These are phyloP conservation scores for Metschnikowia similis DNA, from an alignment of 805 yeast genomes.

Conservation along the genomic window DNA sequence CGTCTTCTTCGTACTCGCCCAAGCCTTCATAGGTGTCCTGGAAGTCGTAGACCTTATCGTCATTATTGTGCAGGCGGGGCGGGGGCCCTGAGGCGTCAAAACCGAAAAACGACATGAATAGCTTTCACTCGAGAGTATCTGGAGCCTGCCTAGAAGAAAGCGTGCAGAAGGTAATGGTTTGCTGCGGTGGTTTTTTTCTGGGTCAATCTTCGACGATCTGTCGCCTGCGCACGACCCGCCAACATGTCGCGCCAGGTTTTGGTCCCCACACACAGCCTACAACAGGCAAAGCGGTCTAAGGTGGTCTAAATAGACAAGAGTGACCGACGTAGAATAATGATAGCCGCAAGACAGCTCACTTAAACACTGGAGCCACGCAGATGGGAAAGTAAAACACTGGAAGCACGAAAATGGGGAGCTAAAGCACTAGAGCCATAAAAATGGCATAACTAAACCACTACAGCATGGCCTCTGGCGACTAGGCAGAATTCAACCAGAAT, in stretches of 20 bases:
- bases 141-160: neutral
- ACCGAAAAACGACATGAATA: slow-evolving; percentile 66
- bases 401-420: no score
- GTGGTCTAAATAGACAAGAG: no score
- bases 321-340: no score
- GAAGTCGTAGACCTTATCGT: slow-evolving; percentile 54
- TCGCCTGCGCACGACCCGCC: slow-evolving; percentile 4
- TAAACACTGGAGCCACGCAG: no score
- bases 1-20: slow-evolving; percentile 68
- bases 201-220: neutral
- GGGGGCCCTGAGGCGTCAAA: slow-evolving; percentile 48
- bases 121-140: neutral
- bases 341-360: no score
- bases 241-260: neutral
- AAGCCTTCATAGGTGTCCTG: slow-evolving; percentile 82
- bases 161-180: neutral
- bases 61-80: slow-evolving; percentile 19
- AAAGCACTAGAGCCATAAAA: no score
- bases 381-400: no score
- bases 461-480: no score
- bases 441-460: no score
- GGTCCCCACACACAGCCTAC: neutral
- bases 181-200: neutral
- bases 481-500: no score
- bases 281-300: no score